Evolutionary conservation across 2,329 filamentous ascomycete genomes (phyloP).

Genomic region (Camptophora hylomeconis): DNA sequence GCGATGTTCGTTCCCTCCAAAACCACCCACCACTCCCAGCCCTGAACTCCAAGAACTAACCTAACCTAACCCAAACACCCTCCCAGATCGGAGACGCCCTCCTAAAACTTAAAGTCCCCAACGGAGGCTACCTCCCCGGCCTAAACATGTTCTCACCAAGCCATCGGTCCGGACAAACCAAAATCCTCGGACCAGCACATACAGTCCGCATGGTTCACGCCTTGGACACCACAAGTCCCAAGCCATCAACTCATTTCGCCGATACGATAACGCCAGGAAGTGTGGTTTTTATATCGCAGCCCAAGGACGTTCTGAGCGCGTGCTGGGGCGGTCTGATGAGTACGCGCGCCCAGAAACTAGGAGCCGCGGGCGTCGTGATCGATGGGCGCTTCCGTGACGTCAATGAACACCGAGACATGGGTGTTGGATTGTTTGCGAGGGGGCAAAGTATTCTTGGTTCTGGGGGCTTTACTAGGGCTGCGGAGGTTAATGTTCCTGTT

Average conservation of each 20-base stretch:
- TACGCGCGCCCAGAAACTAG: constrained; percentile 22
- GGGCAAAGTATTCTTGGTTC: constrained; percentile 22
- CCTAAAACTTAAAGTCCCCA: constrained; percentile 21
- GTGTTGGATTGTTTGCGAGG: constrained; percentile 20
- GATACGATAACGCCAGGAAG: constrained; percentile 23
- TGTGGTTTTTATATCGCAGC: constrained; percentile 27
- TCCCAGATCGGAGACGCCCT: constrained; percentile 24
- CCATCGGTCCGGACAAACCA: constrained; percentile 11
- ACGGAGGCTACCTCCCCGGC: constrained; percentile 24
- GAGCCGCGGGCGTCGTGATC: constrained; percentile 26
- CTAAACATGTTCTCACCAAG: constrained; percentile 22
- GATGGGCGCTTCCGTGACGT: constrained; percentile 28
- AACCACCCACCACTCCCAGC: not conserved
- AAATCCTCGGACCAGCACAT: constrained; percentile 21
- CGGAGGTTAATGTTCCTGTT: constrained; percentile 24
- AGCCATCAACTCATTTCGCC: constrained; percentile 22
- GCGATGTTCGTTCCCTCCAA: constrained; percentile 10
- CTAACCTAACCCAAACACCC: not conserved
- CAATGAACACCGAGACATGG: constrained; percentile 21
- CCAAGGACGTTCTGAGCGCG: constrained; percentile 21
- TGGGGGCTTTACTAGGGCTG: constrained; percentile 23
- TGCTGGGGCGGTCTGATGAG: constrained; percentile 30
- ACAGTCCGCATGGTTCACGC: constrained; percentile 23
- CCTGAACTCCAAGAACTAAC: not conserved
- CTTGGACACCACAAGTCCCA: constrained; percentile 21